phyloP scores from a whole-genome alignment of 2,329 filamentous ascomycete genomes.

The Berkeleyomyces basicola region DNA sequence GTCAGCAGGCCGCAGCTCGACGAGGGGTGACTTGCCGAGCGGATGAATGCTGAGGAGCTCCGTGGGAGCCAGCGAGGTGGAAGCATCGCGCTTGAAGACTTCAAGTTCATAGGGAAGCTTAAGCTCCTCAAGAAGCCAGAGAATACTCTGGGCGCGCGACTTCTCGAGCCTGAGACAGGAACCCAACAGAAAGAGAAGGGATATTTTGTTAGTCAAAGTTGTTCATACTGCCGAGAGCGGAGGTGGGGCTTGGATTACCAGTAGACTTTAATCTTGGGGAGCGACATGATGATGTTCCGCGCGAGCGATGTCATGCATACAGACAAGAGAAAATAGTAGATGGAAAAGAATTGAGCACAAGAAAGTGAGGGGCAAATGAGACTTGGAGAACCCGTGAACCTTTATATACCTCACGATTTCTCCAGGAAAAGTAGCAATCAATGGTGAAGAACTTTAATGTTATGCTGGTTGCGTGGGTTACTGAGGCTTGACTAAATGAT shows the following conservation, averaged over 20 bases:
- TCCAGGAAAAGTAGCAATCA: no score
- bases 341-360: not conserved
- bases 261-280: slow-evolving; percentile 34
- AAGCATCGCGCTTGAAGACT: slow-evolving; percentile 51
- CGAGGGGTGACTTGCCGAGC: slow-evolving; percentile 70
- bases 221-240: not conserved
- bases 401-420: not conserved
- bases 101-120: slow-evolving; percentile 64
- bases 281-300: slow-evolving; percentile 5
- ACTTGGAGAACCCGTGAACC: not conserved
- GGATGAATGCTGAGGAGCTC: slow-evolving; percentile 67
- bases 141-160: slow-evolving; percentile 65
- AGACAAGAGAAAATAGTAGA: not conserved
- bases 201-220: not conserved
- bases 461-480: not conserved
- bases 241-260: slow-evolving; percentile 4
- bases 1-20: slow-evolving; percentile 38
- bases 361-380: not conserved
- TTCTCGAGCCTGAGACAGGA: slow-evolving; percentile 50
- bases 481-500: not conserved
- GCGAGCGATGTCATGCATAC: slow-evolving; percentile 4
- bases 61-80: slow-evolving; percentile 52
- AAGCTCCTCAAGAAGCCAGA: slow-evolving; percentile 78
- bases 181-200: no score
- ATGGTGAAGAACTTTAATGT: no score